phyloP scores from a whole-genome alignment of 495 filamentous ascomycete genomes.

The Neurospora sp. region DNA sequence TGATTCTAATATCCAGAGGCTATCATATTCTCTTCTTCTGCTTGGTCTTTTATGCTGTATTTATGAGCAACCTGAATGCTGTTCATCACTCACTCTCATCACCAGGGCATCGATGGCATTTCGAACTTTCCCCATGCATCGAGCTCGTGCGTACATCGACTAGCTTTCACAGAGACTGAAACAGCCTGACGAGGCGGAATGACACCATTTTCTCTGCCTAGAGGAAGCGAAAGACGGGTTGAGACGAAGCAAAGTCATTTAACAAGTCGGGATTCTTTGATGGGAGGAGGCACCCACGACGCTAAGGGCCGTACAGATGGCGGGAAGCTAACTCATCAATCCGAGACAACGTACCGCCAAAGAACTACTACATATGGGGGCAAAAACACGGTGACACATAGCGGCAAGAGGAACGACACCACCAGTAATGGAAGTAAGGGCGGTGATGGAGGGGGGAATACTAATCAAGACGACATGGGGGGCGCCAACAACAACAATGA shows the following conservation, averaged over 20 bases:
- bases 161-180: not conserved
- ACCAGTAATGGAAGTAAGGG: not conserved
- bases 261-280: not conserved
- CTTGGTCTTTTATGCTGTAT: not conserved
- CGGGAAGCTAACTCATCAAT: not conserved
- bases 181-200: not conserved
- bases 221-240: not conserved
- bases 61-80: not conserved
- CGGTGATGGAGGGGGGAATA: constrained; percentile 1
- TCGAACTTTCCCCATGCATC: not conserved
- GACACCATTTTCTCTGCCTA: not conserved
- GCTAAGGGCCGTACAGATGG: not conserved
- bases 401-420: not conserved
- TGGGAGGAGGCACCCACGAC: not conserved
- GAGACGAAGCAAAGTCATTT: not conserved
- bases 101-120: not conserved
- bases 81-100: not conserved
- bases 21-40: not conserved
- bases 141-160: not conserved
- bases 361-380: not conserved
- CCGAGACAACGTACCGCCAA: not conserved
- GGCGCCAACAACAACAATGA: constrained; percentile 6
- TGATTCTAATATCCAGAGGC: not conserved
- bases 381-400: not conserved
- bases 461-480: constrained; percentile 4